Evolutionary conservation across 169 alveolate species (phyloP), one percentile per base, ranked within the genome.

Genomic region (Eimeria falciformis): DNA sequence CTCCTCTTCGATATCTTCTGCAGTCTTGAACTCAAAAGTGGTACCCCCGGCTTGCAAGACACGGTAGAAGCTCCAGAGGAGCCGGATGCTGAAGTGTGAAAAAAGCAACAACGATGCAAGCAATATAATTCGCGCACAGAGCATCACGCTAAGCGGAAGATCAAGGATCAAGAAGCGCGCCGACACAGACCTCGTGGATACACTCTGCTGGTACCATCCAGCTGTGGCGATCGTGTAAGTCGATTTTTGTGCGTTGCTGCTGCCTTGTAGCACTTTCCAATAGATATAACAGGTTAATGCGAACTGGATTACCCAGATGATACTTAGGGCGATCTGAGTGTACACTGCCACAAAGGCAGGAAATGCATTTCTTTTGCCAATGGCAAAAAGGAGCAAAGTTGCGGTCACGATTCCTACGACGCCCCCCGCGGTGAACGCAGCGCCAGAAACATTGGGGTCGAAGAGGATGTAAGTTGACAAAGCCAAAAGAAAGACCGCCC

Each of bases 31-130:
- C 53, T 89, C 93, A 43, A 89, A 89, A 14, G 87, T 83, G 4
- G 93, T 89, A 17, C 93, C 93, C 1, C 93, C 93, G 29, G 83
- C 93, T 89, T 89, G 93, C 58, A 89, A 83, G 23, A 89, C 90
- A 18, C 93, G 89, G 75, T 89, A 89, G 55, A 89, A 89, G 29
- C 93, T 89, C 93, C 93, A 89, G 21, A 89, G 90, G 69, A 89
- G 66, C 37, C 90, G 53, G 27, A 89, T 73, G 62, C 40, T 69
- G 83, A 75, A 45, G 50, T 89, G 90, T 27, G 90, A 68, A n/a
- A 89, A 47, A 14, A 77, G 75, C 62, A 89, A 68, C 23, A 75
- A 90, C 45, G 69, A 14, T 37, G 75, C 89, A 43, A 81, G 89
- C 89, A 81, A 37, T 25, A 65, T 75, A 37, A 50, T 81, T 65